These are phyloP conservation scores for Austroboletus niveus DNA, from an alignment of 1,284 basidiomycete species.

Conservation along the genomic window DNA sequence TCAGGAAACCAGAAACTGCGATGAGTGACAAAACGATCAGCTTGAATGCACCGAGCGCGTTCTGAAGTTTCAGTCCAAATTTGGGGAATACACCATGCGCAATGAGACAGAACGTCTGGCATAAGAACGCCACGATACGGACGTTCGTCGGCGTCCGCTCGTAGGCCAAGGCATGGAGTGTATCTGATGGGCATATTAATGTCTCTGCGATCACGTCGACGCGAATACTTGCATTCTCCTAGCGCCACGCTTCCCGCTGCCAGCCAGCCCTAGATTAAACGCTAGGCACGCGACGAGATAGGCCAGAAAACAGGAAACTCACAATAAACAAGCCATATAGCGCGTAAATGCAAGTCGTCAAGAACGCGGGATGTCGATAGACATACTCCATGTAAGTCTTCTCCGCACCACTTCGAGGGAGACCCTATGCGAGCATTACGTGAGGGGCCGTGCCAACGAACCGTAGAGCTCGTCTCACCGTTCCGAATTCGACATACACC, in stretches of 20 bases:
- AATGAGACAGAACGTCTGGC: conserved; percentile 54
- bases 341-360: conserved; percentile 60
- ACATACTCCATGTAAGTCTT: conserved; percentile 77
- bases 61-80: conserved; percentile 64
- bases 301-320: conserved; percentile 16
- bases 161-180: conserved; percentile 47
- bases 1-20: conserved; percentile 59
- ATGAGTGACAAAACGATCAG: conserved; percentile 57
- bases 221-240: conserved; percentile 53
- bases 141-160: conserved; percentile 46
- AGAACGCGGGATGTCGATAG: conserved; percentile 59
- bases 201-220: not conserved
- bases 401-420: conserved; percentile 72
- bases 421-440: conserved; percentile 39
- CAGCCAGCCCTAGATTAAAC: conserved; percentile 43
- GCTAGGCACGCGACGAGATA: not conserved
- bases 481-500: conserved; percentile 74
- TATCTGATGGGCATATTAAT: conserved; percentile 38
- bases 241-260: conserved; percentile 60
- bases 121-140: conserved; percentile 52
- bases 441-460: not conserved
- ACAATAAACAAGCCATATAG: conserved; percentile 62
- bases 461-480: conserved; percentile 40
- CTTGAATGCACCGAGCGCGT: conserved; percentile 65
- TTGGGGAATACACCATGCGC: conserved; percentile 57